Percentiles rank a stretch among this genome's conserved stretches.
Conservation (phyloP, 2,329 filamentous ascomycete genomes). For the Lizonia empirigonia region DNA sequence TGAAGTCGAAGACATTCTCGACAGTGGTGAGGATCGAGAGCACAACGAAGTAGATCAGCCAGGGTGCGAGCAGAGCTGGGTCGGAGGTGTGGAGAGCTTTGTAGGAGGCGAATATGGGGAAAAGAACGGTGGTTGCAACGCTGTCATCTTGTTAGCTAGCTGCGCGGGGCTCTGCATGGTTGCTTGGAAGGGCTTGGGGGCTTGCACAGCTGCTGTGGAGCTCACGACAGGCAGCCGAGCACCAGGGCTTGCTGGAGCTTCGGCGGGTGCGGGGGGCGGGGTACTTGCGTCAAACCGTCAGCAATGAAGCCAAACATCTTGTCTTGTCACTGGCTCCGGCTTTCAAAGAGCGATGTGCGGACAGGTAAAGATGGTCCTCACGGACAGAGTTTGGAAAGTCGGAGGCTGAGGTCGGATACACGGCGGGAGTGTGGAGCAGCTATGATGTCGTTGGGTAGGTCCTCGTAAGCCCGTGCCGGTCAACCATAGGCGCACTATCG, state of each 20-base stretch:
- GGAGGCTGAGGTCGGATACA: conserved; percentile 25
- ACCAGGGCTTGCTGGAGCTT: conserved; percentile 14
- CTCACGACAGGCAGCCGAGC: conserved; percentile 8
- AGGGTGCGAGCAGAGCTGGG: conserved; percentile 87
- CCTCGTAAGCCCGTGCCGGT: conserved; percentile 16
- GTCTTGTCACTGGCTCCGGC: conserved; percentile 24
- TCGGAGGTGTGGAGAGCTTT: conserved; percentile 94
- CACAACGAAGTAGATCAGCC: conserved; percentile 99
- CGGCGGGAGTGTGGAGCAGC: conserved; percentile 27
- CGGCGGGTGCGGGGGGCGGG: conserved; percentile 37
- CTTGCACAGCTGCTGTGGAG: conserved; percentile 14
- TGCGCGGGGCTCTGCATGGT: background rate
- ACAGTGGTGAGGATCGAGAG: conserved; percentile 78
- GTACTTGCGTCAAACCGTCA: conserved; percentile 46
- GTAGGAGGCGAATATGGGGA: conserved; percentile 96
- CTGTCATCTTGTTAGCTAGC: conserved; percentile 32
- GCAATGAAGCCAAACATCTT: conserved; percentile 48
- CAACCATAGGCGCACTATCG: conserved; percentile 16
- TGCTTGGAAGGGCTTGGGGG: conserved; percentile 20
- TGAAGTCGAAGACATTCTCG: conserved; percentile 87
- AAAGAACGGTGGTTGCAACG: conserved; percentile 76
- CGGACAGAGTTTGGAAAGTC: conserved; percentile 17
- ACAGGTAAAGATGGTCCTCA: background rate
- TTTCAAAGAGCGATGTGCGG: background rate
- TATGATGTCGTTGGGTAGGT: conserved; percentile 17